Evolutionary conservation across 495 filamentous ascomycete genomes (phyloP).

Genomic region (Baudoinia panamericana): DNA sequence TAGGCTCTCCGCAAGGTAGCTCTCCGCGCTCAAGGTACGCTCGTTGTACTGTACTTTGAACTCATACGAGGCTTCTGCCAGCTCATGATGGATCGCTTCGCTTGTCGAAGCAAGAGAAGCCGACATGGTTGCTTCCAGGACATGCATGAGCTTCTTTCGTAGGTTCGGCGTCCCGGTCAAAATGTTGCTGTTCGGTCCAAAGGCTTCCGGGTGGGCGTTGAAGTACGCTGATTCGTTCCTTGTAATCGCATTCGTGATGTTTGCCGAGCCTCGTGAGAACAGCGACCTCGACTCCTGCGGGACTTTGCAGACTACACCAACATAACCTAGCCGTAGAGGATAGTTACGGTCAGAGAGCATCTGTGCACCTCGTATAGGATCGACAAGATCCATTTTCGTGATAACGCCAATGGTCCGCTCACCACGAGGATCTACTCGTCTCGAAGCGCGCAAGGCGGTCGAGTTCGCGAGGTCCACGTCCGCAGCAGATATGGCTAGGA

Average conservation of each 20-base stretch:
- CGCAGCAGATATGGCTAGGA: slow-evolving; percentile 91
- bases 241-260: slow-evolving; percentile 66
- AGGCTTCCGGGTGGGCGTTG: slow-evolving; percentile 66
- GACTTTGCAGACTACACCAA: slow-evolving; percentile 80
- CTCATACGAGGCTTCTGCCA: slow-evolving; percentile 95
- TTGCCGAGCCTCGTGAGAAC: slow-evolving; percentile 72
- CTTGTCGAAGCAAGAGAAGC: slow-evolving; percentile 73
- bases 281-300: slow-evolving; percentile 56
- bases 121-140: slow-evolving; percentile 94
- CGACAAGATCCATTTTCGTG: slow-evolving; percentile 98
- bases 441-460: slow-evolving; percentile 77
- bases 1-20: slow-evolving; percentile 85
- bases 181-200: slow-evolving; percentile 56
- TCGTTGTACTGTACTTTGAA: slow-evolving; percentile 99
- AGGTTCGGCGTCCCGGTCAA: slow-evolving; percentile 73
- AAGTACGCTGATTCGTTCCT: slow-evolving; percentile 87
- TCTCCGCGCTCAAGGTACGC: slow-evolving; percentile 82
- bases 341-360: slow-evolving; percentile 86
- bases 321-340: slow-evolving; percentile 87
- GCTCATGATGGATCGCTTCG: slow-evolving; percentile 84
- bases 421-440: slow-evolving; percentile 83
- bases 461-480: slow-evolving; percentile 97
- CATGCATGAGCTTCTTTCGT: slow-evolving; percentile 89
- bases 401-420: slow-evolving; percentile 96
- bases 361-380: slow-evolving; percentile 59